Evolutionary conservation across 2,329 filamentous ascomycete genomes (phyloP).

Genomic region (Tricladium varicosporioides): DNA sequence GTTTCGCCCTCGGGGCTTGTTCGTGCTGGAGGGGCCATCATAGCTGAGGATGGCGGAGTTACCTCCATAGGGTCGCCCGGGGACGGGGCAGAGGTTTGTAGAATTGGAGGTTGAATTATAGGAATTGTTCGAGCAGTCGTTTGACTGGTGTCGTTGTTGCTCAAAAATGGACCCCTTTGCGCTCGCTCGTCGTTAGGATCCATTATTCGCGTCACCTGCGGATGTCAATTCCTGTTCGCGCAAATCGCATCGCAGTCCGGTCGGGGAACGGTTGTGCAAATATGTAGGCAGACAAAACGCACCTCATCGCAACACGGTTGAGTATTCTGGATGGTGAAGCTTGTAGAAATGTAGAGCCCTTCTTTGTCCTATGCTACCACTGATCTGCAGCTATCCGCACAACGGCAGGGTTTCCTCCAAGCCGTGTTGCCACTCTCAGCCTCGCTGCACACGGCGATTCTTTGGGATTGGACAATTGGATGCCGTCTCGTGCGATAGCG

Average conservation of each 20-base stretch:
- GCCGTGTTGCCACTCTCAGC: slow-evolving; percentile 27
- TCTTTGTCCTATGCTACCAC: slow-evolving; percentile 26
- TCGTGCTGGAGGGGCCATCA: slow-evolving; percentile 34
- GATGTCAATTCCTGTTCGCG: slow-evolving; percentile 15
- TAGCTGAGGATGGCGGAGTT: slow-evolving; percentile 47
- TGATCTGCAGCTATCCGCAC: slow-evolving; percentile 29
- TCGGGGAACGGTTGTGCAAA: background rate
- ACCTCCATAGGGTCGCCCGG: slow-evolving; percentile 62
- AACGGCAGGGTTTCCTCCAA: slow-evolving; percentile 20
- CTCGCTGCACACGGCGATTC: slow-evolving; percentile 25
- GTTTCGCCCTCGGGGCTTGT: slow-evolving; percentile 33
- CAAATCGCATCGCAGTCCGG: background rate
- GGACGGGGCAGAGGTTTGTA: slow-evolving; percentile 57
- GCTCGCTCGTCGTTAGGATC: slow-evolving; percentile 30
- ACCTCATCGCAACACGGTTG: slow-evolving; percentile 27
- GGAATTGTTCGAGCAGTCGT: slow-evolving; percentile 45
- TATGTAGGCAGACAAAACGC: slow-evolving; percentile 10
- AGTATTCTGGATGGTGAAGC: slow-evolving; percentile 9
- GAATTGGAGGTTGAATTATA: slow-evolving; percentile 54
- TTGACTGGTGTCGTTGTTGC: slow-evolving; percentile 24
- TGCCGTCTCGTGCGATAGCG: slow-evolving; percentile 1
- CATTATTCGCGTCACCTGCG: slow-evolving; percentile 32
- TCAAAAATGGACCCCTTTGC: slow-evolving; percentile 29
- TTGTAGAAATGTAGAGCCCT: slow-evolving; percentile 20
- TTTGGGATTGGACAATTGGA: slow-evolving; percentile 10